These are phyloP conservation scores for Russula virescens DNA, from an alignment of 768 basidiomycete species.

Conservation along the genomic window DNA sequence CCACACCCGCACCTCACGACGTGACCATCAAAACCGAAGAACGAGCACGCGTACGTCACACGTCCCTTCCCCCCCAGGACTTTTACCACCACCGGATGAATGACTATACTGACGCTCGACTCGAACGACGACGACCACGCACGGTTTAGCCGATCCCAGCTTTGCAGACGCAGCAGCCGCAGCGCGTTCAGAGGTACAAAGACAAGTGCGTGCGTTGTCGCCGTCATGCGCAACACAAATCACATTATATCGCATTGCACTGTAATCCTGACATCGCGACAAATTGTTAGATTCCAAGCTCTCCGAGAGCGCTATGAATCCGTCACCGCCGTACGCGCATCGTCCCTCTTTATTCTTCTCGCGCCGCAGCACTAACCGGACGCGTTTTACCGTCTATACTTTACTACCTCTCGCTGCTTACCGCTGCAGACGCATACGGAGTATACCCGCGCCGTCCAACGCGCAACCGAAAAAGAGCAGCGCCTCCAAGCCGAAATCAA, in stretches of 20 bases:
- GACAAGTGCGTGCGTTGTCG: constrained; percentile 20
- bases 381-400: too few species aligned
- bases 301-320: constrained; percentile 23
- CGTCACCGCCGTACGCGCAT: constrained; percentile 12
- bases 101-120: too few species aligned
- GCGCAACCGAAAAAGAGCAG: constrained; percentile 22
- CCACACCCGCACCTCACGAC: background rate
- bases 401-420: too few species aligned
- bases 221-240: too few species aligned
- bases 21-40: constrained; percentile 24
- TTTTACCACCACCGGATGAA: too few species aligned
- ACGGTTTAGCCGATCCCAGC: constrained; percentile 3
- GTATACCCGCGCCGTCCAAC: constrained; percentile 10
- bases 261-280: too few species aligned
- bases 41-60: constrained; percentile 11
- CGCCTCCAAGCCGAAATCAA: constrained; percentile 23
- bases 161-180: background rate
- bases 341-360: background rate
- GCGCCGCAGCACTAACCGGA: too few species aligned
- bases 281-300: constrained; percentile 24
- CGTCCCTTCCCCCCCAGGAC: too few species aligned
- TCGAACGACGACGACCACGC: too few species aligned
- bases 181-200: constrained; percentile 22
- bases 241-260: too few species aligned
- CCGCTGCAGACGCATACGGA: constrained; percentile 21